phyloP scores from a whole-genome alignment of 192 early-diverging fungal genomes.

The Linnemannia zychae region DNA sequence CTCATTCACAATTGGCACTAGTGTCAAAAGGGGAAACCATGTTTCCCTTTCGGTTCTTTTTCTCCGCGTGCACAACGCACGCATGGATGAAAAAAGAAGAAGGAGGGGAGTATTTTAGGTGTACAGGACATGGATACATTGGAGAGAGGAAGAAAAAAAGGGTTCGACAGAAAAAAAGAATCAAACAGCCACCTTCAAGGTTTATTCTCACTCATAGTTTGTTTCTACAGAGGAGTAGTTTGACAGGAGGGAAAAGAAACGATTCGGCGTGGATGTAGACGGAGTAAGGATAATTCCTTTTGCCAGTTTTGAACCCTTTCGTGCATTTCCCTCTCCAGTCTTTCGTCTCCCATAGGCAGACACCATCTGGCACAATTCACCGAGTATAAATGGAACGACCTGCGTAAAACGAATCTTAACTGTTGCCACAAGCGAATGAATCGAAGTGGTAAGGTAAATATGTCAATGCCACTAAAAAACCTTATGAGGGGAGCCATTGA shows the following conservation, averaged over 20 bases:
- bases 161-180: background rate
- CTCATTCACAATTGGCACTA: background rate
- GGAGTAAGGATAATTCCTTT: no score
- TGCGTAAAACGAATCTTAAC: background rate
- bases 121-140: background rate
- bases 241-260: background rate
- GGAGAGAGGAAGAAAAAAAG: no score
- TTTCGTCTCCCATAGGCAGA: no score
- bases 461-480: conserved; percentile 5
- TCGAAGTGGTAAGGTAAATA: background rate
- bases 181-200: background rate
- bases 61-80: background rate
- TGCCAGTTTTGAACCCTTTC: no score
- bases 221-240: background rate
- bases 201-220: background rate
- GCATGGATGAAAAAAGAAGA: background rate
- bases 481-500: background rate
- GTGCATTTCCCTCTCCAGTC: no score
- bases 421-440: background rate
- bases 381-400: background rate
- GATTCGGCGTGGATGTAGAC: no score
- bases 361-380: no score
- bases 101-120: background rate
- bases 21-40: background rate
- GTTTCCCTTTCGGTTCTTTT: background rate